Base-by-base conservation (phyloP, 331 rosid species). In the Malus hybrid region DNA sequence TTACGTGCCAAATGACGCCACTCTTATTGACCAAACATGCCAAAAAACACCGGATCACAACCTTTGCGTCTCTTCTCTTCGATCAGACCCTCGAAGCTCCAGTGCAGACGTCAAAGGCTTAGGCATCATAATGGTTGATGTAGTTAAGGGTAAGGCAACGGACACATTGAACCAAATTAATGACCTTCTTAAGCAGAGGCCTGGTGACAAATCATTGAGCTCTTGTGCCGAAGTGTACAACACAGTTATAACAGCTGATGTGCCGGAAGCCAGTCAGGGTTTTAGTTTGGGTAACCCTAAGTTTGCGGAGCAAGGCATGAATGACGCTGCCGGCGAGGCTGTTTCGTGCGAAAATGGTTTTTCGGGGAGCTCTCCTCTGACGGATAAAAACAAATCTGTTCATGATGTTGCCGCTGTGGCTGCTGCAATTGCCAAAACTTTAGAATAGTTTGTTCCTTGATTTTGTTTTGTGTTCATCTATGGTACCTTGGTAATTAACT, bases 191-290 rank as follows among this genome's bases (percentile, higher is more conserved):
- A 73, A 13, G 18, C n/a, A 15, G 3, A 78, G 28, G 18, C 34
- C 65, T 8, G 64, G 63, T 0, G 15, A 2, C 24, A 32, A 42
- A 42, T 42, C 85, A 1, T 62, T 89, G 79, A 78, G 62, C 14
- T 28, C 70, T n/a, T 87, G 89, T 60, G 80, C 31, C 27, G 36
- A n/a, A 1, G 7, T 22, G 7, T 85, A 85, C 20, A 27, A 7
- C 1, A 29, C 80, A 3, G 50, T 88, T 62, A 0, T 85, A 44
- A 32, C 9, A 9, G 85, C 48, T 71, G 81, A 81, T 50, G 69
- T 81, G 11, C 62, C 82, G 0, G 48, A 48, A 32, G 89, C 91
- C 74, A 70, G 33, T 44, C 80, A 87, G 31, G 91, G 88, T 73
- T 67, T 88, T 36, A 39, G 48, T 42, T 42, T 66, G 7, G 87